phyloP scores from a whole-genome alignment of 371 early-diverging fungal genomes.

The Rhizopus microsporus region DNA sequence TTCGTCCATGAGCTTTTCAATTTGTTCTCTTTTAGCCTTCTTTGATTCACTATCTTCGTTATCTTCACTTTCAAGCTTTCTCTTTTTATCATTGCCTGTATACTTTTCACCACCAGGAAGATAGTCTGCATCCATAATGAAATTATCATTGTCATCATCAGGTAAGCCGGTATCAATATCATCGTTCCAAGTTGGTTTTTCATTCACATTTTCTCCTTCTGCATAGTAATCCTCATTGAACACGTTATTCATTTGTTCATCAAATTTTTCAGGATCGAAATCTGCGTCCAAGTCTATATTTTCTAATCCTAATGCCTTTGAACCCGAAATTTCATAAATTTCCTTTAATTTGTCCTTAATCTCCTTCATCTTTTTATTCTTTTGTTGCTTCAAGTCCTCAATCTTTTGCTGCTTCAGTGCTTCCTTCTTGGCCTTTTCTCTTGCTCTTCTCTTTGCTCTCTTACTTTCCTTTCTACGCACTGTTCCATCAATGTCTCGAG shows the following conservation, averaged over 20 bases:
- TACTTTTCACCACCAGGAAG: conserved; percentile 69
- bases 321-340: conserved; percentile 86
- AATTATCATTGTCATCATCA: conserved; percentile 56
- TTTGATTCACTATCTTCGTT: conserved; percentile 1
- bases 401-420: conserved; percentile 65
- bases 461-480: conserved; percentile 73
- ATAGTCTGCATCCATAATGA: conserved; percentile 90
- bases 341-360: conserved; percentile 75
- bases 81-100: conserved; percentile 5
- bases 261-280: conserved; percentile 86
- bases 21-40: conserved; percentile 29
- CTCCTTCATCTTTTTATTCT: conserved; percentile 87
- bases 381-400: conserved; percentile 87
- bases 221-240: conserved; percentile 78
- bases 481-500: conserved; percentile 78
- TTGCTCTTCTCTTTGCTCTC: conserved; percentile 72
- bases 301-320: conserved; percentile 67
- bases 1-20: conserved; percentile 78
- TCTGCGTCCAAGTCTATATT: conserved; percentile 86
- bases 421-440: conserved; percentile 69
- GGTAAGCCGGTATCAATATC: conserved; percentile 56
- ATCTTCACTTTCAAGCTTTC: neutral
- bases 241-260: conserved; percentile 76
- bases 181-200: conserved; percentile 86
- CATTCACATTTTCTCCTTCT: conserved; percentile 38